Evolutionary conservation across 768 basidiomycete species (phyloP), one percentile per base, ranked within the genome.

Genomic region (Clavulina sp.): DNA sequence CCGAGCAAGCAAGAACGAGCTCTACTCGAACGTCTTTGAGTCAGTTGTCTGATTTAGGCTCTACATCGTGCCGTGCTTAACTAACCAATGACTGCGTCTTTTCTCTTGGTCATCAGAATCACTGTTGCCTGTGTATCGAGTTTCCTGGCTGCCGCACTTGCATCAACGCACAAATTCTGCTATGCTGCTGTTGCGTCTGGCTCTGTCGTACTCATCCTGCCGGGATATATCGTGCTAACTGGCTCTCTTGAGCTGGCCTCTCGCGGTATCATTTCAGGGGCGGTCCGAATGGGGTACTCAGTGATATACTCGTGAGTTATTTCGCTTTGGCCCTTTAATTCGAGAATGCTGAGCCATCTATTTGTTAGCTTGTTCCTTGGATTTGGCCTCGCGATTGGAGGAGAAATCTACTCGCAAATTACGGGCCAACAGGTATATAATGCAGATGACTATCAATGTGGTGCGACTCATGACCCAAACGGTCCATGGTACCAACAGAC

Each of bases 21-120:
- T 91, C 16, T 86, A 85, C 59, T 75, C 74, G 4, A 83, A 84
- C 52, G 76, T 89, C 29, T 88, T 84, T 53, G 84, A 85, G 75
- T 76, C 40, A 30, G 74, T 65, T 3, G 30, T 34, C 7, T 32
- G 81, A 80, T 58, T n/a, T n/a, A n/a, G n/a, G n/a, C n/a, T n/a
- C n/a, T n/a, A n/a, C n/a, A n/a, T n/a, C n/a, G n/a, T n/a, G n/a
- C n/a, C n/a, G n/a, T n/a, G n/a, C n/a, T n/a, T n/a, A n/a, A n/a
- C n/a, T n/a, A n/a, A n/a, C n/a, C n/a, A n/a, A n/a, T n/a, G n/a
- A n/a, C n/a, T n/a, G n/a, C n/a, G n/a, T n/a, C n/a, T n/a, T n/a
- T n/a, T n/a, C n/a, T n/a, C n/a, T n/a, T n/a, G n/a, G n/a, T n/a
- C n/a, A n/a, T n/a, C n/a, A n/a, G n/a, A n/a, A 85, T 89, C 54